Base-by-base conservation (phyloP, 768 basidiomycete genomes). In the Mycena olivaceomarginata region DNA sequence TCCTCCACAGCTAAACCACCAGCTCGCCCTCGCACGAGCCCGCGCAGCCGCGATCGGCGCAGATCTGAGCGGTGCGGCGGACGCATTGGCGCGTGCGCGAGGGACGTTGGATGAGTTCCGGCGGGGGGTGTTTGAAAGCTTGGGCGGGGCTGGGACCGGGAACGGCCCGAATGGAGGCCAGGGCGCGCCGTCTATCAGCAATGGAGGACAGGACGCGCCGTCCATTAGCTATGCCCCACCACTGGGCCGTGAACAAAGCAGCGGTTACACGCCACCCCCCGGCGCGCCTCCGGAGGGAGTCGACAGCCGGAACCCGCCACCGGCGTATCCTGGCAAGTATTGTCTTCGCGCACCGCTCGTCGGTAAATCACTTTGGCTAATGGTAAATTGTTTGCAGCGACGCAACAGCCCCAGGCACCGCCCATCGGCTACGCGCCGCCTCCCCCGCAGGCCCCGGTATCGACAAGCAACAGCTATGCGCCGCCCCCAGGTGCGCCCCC, bases 61-160 rank as follows among this genome's bases (percentile, higher is more conserved):
- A 11, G 81, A 82, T 39, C 56, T 82, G 31, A 72, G 57, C 63
- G 78, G 71, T 16, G 81, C 81, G 20, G 75, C 78, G 43, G 77
- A 80, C 56, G 73, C 68, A 4, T 62, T 82, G 18, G 22, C 68
- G 18, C 67, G 70, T 20, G 75, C 78, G 39, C 79, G 80, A 8
- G 57, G 37, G 2, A 77, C 77, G 16, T 70, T 82, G 16, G 77
- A 78, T 25, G 37, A 48, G 7, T 82, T 76, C 60, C 76, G 81
- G 37, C 71, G 72, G 15, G 20, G 31, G 11, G 72, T 76, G 18
- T 79, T 79, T 37, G 78, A 74, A 2, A 12, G 64, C 5, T 48
- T 76, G 6, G 18, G 65, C 0, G 73, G 73, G 37, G 22, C 10
- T 18, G 64, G 59, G 62, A 7, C 1, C 20, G 39, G 39, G 18